phyloP scores from a whole-genome alignment of 2,329 filamentous ascomycete genomes.

The Trichoderma atroviride region DNA sequence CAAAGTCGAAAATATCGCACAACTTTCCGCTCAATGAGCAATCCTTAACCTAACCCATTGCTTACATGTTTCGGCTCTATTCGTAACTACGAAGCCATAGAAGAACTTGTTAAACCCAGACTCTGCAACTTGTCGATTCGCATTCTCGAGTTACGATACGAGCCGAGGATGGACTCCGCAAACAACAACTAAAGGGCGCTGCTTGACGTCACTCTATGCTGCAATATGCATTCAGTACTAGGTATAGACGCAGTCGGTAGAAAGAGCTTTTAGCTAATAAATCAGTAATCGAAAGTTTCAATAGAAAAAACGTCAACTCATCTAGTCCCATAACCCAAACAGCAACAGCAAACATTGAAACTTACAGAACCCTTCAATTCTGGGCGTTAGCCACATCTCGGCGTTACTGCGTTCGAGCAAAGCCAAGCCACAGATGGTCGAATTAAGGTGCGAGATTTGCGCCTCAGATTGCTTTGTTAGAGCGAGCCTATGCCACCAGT shows the following conservation, averaged over 20 bases:
- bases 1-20: too few species aligned
- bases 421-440: constrained; percentile 5
- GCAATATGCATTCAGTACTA: background rate
- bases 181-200: background rate
- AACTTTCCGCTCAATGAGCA: background rate
- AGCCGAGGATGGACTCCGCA: background rate
- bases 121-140: background rate
- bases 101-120: background rate
- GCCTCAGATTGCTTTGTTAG: background rate
- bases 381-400: constrained; percentile 9
- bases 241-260: background rate
- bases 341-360: background rate
- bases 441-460: constrained; percentile 1
- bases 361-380: background rate
- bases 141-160: background rate
- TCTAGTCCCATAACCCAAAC: background rate
- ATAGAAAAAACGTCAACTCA: background rate
- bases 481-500: background rate
- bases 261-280: background rate
- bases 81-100: constrained; percentile 1
- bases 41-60: background rate
- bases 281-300: background rate
- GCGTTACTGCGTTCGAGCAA: background rate
- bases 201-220: background rate
- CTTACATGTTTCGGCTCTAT: background rate